Evolutionary conservation across 768 basidiomycete species (phyloP).

Genomic region (Boletus rex-veris): DNA sequence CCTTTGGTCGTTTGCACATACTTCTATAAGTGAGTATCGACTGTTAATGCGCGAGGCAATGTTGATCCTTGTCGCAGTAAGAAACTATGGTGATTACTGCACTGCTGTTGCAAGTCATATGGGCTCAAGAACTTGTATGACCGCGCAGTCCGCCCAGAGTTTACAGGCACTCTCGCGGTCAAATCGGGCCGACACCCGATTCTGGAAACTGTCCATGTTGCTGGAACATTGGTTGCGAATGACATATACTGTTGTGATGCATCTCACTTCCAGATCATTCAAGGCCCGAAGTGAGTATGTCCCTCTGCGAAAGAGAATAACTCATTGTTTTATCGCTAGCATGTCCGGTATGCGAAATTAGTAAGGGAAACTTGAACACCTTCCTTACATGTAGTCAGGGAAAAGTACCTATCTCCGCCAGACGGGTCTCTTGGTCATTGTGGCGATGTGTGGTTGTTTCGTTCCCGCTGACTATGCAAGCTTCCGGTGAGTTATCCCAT

Average conservation of each 20-base stretch:
- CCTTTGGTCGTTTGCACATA: conserved; percentile 83
- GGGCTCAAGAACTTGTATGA: not conserved
- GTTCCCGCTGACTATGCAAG: conserved; percentile 94
- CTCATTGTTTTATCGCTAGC: conserved; percentile 30
- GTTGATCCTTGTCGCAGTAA: conserved; percentile 32
- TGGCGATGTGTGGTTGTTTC: conserved; percentile 90
- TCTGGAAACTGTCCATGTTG: conserved; percentile 67
- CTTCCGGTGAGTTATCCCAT: conserved; percentile 51
- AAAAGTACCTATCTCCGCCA: conserved; percentile 95
- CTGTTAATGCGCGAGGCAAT: not conserved
- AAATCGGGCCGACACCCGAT: conserved; percentile 88
- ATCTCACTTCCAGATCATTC: conserved; percentile 86
- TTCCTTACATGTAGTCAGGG: conserved; percentile 38
- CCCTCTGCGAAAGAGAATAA: not conserved
- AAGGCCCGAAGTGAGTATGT: conserved; percentile 75
- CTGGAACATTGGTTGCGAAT: conserved; percentile 76
- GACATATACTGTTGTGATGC: conserved; percentile 86
- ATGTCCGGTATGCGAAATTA: conserved; percentile 50
- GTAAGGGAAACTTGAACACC: not conserved
- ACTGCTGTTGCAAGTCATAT: not conserved
- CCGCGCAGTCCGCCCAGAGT: conserved; percentile 78
- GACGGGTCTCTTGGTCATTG: conserved; percentile 74
- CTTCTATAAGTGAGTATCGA: conserved; percentile 65
- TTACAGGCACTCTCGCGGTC: conserved; percentile 85
- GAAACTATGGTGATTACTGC: conserved; percentile 42